Conservation (phyloP, 768 basidiomycete genomes). For the Lentinula raphanica region DNA sequence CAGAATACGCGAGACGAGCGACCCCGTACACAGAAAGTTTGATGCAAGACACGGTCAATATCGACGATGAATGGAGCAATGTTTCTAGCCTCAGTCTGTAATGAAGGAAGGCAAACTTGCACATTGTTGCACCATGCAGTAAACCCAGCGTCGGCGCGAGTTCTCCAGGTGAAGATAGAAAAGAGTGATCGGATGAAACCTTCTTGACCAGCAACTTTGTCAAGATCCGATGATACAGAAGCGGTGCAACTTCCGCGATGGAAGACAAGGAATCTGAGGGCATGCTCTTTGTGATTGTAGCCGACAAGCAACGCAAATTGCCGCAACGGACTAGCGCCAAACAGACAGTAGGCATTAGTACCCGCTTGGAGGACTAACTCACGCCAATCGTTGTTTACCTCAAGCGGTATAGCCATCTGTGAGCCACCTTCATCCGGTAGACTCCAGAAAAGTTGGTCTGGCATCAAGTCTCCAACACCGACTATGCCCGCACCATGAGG, state of each 20-base stretch:
- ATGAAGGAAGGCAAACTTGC: background rate
- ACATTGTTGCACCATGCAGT: slow-evolving; percentile 6
- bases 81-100: background rate
- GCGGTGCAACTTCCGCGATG: background rate
- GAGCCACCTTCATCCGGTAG: background rate
- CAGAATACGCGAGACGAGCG: background rate
- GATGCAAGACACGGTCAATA: background rate
- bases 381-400: background rate
- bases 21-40: background rate
- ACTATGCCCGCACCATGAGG: background rate
- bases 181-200: slow-evolving; percentile 4
- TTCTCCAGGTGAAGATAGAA: slow-evolving; percentile 10
- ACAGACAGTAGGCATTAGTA: background rate
- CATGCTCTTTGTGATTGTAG: background rate
- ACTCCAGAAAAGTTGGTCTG: background rate
- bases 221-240: background rate
- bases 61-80: background rate
- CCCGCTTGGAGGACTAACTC: background rate
- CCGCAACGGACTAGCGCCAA: background rate
- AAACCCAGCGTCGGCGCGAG: slow-evolving; percentile 9
- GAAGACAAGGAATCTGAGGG: background rate
- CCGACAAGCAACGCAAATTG: background rate
- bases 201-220: background rate
- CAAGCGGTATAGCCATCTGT: background rate
- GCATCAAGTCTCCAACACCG: too few species aligned